A percentile compares a stretch with the other conserved stretches of the same genome.
Evolutionary conservation across 108 stramenopile species (phyloP).

Genomic region (Chaetoceros muelleri): DNA sequence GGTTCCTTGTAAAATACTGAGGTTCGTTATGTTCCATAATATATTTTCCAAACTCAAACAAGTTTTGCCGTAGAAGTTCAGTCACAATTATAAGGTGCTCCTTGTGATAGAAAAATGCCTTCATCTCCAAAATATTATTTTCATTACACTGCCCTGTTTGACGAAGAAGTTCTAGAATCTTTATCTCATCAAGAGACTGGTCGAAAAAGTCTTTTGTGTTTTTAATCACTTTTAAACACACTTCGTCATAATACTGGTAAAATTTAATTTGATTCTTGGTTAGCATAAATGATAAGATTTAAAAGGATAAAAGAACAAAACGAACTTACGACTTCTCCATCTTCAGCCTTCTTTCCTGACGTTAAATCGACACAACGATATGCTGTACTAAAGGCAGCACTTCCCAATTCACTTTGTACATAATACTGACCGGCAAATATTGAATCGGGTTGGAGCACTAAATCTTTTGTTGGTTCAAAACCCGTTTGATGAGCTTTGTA

Average conservation of each 20-base stretch:
- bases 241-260: constrained; percentile 59
- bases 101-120: constrained; percentile 93
- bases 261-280: background rate
- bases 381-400: constrained; percentile 92
- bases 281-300: background rate
- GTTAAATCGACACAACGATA: constrained; percentile 84
- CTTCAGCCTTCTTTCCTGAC: constrained; percentile 37
- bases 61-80: constrained; percentile 91
- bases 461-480: constrained; percentile 82
- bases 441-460: constrained; percentile 60
- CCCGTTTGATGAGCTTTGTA: constrained; percentile 81
- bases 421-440: constrained; percentile 88
- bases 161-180: constrained; percentile 83
- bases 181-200: constrained; percentile 97
- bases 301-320: constrained; percentile 2
- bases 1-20: constrained; percentile 84
- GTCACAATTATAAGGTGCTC: constrained; percentile 97
- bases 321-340: constrained; percentile 19
- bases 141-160: constrained; percentile 71
- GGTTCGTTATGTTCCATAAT: constrained; percentile 74
- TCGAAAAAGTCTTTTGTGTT: constrained; percentile 99
- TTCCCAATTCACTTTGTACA: constrained; percentile 84
- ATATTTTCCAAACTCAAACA: constrained; percentile 92
- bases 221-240: constrained; percentile 96
- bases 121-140: constrained; percentile 81